A percentile compares a stretch with the other conserved stretches of the same genome.
These are phyloP conservation scores for Trichoderma pleuroti DNA, from an alignment of 2,329 filamentous ascomycete genomes.

Conservation along the genomic window DNA sequence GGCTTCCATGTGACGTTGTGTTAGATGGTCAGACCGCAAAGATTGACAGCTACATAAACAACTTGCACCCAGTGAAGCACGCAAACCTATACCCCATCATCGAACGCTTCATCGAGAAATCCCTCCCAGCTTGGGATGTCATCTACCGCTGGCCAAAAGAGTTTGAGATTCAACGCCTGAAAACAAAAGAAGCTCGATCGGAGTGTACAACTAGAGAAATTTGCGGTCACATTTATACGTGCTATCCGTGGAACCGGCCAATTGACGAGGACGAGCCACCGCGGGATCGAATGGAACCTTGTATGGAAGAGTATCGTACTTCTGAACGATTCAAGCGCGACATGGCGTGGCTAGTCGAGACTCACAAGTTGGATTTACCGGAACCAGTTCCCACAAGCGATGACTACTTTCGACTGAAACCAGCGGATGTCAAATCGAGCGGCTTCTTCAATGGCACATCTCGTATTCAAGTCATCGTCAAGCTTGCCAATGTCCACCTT, in stretches of 20 bases:
- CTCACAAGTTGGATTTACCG: slow-evolving; percentile 25
- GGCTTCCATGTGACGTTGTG: slow-evolving; percentile 50
- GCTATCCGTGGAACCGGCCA: slow-evolving; percentile 24
- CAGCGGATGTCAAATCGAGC: slow-evolving; percentile 26
- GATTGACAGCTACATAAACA: slow-evolving; percentile 53
- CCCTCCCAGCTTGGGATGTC: slow-evolving; percentile 12
- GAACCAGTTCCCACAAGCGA: slow-evolving; percentile 14
- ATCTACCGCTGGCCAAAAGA: slow-evolving; percentile 21
- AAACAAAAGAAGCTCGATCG: slow-evolving; percentile 1
- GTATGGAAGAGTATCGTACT: slow-evolving; percentile 19
- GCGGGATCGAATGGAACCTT: slow-evolving; percentile 21
- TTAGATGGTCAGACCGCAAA: slow-evolving; percentile 36
- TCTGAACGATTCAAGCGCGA: slow-evolving; percentile 27
- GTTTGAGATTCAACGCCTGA: slow-evolving; percentile 29
- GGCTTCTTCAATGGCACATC: slow-evolving; percentile 31
- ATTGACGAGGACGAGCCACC: slow-evolving; percentile 27
- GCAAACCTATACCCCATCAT: slow-evolving; percentile 2
- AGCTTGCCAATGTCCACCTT: slow-evolving; percentile 59
- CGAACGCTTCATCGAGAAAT: slow-evolving; percentile 5
- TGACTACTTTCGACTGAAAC: slow-evolving; percentile 6
- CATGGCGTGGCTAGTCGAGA: slow-evolving; percentile 29
- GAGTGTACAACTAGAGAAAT: slow-evolving; percentile 24
- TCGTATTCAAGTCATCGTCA: slow-evolving; percentile 59
- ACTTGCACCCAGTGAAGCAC: slow-evolving; percentile 42
- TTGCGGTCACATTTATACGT: slow-evolving; percentile 21